These are phyloP conservation scores for Candida xyloterini DNA, from an alignment of 805 yeast species.

Conservation along the genomic window DNA sequence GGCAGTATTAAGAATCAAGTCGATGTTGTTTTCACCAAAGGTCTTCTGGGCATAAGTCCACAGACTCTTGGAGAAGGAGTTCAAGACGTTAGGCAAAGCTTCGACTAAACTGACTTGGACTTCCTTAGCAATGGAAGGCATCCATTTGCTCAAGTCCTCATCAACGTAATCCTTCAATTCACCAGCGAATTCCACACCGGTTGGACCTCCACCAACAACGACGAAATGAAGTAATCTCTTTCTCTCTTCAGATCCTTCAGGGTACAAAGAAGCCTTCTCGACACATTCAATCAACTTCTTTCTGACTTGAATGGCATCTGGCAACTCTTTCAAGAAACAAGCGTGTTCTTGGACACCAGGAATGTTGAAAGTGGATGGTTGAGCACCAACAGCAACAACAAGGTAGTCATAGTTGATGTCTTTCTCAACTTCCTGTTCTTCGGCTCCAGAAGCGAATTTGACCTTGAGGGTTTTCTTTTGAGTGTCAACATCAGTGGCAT, in stretches of 20 bases:
- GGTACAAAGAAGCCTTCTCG: slow-evolving; percentile 53
- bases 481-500: slow-evolving; percentile 51
- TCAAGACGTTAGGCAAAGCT: slow-evolving; percentile 53
- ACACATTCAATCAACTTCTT: slow-evolving; percentile 47
- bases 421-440: slow-evolving; percentile 39
- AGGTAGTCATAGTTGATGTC: slow-evolving; percentile 42
- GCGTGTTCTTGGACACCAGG: slow-evolving; percentile 58
- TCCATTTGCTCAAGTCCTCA: slow-evolving; percentile 52
- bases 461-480: slow-evolving; percentile 41
- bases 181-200: slow-evolving; percentile 58
- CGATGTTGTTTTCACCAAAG: slow-evolving; percentile 47
- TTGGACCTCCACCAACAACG: slow-evolving; percentile 59
- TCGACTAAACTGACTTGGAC: slow-evolving; percentile 49
- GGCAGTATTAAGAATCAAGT: slow-evolving; percentile 47
- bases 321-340: slow-evolving; percentile 49
- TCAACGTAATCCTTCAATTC: slow-evolving; percentile 55
- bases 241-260: slow-evolving; percentile 50
- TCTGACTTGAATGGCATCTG: slow-evolving; percentile 48
- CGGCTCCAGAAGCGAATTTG: slow-evolving; percentile 32
- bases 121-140: slow-evolving; percentile 51
- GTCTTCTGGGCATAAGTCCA: slow-evolving; percentile 51
- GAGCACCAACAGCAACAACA: slow-evolving; percentile 57
- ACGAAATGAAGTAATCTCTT: slow-evolving; percentile 49
- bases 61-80: slow-evolving; percentile 48
- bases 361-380: slow-evolving; percentile 54